phyloP scores from a whole-genome alignment of 2,329 filamentous ascomycete species.

The Claviceps cyperi region DNA sequence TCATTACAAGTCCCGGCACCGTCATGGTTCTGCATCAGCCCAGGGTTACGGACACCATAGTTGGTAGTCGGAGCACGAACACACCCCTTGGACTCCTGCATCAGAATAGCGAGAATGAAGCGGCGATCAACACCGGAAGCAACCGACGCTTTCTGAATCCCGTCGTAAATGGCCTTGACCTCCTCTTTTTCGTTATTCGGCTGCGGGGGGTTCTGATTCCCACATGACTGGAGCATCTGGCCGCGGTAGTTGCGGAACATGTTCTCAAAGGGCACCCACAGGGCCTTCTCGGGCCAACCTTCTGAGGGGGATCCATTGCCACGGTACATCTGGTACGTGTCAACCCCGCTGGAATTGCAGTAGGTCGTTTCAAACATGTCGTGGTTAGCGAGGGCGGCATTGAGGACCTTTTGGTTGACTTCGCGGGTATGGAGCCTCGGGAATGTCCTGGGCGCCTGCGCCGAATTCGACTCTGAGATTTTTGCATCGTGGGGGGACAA shows the following conservation, averaged over 20 bases:
- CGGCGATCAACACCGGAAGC: constrained; percentile 20
- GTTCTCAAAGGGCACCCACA: constrained; percentile 15
- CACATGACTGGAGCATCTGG: neutral
- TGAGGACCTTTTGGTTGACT: neutral
- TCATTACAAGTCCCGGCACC: constrained; percentile 19
- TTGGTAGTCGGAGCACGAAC: constrained; percentile 25
- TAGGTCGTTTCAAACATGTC: constrained; percentile 6
- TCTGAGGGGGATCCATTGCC: constrained; percentile 14
- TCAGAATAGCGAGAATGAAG: constrained; percentile 28
- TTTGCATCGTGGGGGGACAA: too few relatives aligned
- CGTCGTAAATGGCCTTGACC: constrained; percentile 14
- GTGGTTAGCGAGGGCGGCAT: neutral
- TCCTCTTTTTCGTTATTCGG: constrained; percentile 4
- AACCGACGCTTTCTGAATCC: constrained; percentile 19
- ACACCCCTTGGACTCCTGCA: constrained; percentile 31
- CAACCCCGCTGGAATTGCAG: constrained; percentile 8
- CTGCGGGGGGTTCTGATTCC: neutral
- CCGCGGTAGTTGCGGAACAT: neutral
- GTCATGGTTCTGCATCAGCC: constrained; percentile 25
- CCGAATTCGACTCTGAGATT: too few relatives aligned
- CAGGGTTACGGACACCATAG: constrained; percentile 27
- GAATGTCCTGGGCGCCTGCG: too few relatives aligned
- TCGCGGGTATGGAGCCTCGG: too few relatives aligned
- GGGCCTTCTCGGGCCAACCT: constrained; percentile 16
- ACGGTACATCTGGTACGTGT: constrained; percentile 17